These are phyloP conservation scores for Penicillium psychrosexuale DNA, from an alignment of 2,329 filamentous ascomycete species.

Conservation along the genomic window DNA sequence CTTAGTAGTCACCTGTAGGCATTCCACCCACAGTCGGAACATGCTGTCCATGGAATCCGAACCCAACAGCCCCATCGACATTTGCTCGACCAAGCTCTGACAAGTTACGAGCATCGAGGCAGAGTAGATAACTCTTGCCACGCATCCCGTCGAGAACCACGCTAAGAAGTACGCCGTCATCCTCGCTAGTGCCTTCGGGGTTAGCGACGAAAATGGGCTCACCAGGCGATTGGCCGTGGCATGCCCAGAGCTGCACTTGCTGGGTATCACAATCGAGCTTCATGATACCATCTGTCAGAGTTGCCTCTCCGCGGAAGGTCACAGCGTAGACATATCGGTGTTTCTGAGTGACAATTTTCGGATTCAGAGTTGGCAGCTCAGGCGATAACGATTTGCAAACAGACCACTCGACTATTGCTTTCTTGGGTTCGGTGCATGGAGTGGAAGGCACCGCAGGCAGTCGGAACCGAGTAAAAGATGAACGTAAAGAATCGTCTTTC, in stretches of 20 bases:
- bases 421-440: constrained; percentile 4
- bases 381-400: constrained; percentile 24
- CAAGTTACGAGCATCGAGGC: constrained; percentile 50
- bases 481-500: constrained; percentile 34
- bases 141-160: constrained; percentile 52
- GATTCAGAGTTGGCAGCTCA: constrained; percentile 54
- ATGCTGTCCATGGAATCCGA: constrained; percentile 55
- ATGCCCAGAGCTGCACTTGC: constrained; percentile 43
- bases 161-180: constrained; percentile 53
- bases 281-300: constrained; percentile 52
- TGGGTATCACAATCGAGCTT: constrained; percentile 52
- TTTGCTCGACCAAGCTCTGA: constrained; percentile 51
- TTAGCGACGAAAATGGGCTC: constrained; percentile 54
- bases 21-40: constrained; percentile 24
- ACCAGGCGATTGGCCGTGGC: constrained; percentile 51
- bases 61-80: constrained; percentile 48
- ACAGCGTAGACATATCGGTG: constrained; percentile 53
- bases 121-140: constrained; percentile 53
- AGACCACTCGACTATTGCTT: constrained; percentile 30
- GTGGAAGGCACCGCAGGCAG: constrained; percentile 33
- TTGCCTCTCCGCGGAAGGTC: constrained; percentile 46
- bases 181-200: constrained; percentile 39
- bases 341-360: constrained; percentile 40
- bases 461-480: constrained; percentile 38
- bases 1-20: constrained; percentile 29